Evolutionary conservation across 305 asterid species (phyloP).

Genomic region (Fraxinus albicans): DNA sequence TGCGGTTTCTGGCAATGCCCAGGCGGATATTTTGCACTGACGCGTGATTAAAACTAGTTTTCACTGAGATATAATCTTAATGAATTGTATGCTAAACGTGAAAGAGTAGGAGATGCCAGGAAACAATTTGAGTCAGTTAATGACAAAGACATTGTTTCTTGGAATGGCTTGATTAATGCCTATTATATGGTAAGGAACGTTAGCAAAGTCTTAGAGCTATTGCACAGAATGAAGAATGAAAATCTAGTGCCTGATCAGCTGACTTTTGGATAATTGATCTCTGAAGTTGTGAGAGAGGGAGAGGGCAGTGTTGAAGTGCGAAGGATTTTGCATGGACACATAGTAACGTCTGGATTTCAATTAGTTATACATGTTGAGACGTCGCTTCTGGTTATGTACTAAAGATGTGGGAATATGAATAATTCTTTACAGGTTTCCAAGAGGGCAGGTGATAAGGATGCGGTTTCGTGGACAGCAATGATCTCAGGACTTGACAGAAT

Average conservation of each 20-base stretch:
- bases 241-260: conserved; percentile 59
- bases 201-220: conserved; percentile 39
- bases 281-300: conserved; percentile 25
- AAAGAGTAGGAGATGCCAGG: conserved; percentile 55
- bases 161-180: conserved; percentile 74
- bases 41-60: conserved; percentile 47
- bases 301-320: conserved; percentile 61
- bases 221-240: conserved; percentile 51
- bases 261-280: conserved; percentile 29
- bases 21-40: conserved; percentile 49
- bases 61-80: conserved; percentile 32
- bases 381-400: conserved; percentile 57
- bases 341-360: conserved; percentile 48
- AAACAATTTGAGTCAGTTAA: conserved; percentile 54
- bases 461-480: conserved; percentile 67
- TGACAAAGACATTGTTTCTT: conserved; percentile 62
- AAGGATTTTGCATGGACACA: conserved; percentile 61
- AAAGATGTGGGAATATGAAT: conserved; percentile 50
- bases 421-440: conserved; percentile 48
- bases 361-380: conserved; percentile 54
- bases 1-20: conserved; percentile 43
- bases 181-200: conserved; percentile 45
- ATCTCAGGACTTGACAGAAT: conserved; percentile 77
- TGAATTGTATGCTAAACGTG: conserved; percentile 67
- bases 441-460: conserved; percentile 54